Conservation (phyloP, 2,329 filamentous ascomycete genomes). For the Chrysosporium queenslandicum region DNA sequence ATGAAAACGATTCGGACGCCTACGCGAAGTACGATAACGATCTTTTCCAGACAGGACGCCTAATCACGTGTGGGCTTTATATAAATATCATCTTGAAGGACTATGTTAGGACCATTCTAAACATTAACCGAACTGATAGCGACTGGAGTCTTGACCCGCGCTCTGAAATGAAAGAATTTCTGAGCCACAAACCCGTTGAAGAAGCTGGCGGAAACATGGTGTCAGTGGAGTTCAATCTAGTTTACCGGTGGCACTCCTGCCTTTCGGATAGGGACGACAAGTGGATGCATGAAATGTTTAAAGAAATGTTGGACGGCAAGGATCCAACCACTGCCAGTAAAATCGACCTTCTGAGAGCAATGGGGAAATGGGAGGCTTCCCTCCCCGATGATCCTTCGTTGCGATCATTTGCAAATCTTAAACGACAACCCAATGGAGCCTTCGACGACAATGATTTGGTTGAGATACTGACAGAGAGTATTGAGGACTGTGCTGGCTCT, state of each 20-base stretch:
- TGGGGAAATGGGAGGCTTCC: constrained; percentile 47
- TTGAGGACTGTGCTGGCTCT: constrained; percentile 59
- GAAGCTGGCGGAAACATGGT: constrained; percentile 43
- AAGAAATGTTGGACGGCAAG: constrained; percentile 19
- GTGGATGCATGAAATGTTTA: constrained; percentile 59
- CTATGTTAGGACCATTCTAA: constrained; percentile 26
- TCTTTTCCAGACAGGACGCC: constrained; percentile 28
- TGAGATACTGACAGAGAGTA: constrained; percentile 49
- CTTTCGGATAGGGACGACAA: constrained; percentile 58
- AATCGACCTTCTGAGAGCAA: constrained; percentile 33
- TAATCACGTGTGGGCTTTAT: constrained; percentile 28
- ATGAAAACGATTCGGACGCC: constrained; percentile 30
- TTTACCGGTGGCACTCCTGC: constrained; percentile 53
- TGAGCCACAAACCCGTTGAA: constrained; percentile 24
- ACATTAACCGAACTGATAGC: constrained; percentile 33
- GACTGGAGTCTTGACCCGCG: constrained; percentile 39
- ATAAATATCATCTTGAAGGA: constrained; percentile 30
- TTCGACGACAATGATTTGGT: constrained; percentile 62
- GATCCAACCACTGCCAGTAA: constrained; percentile 23
- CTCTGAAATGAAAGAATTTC: constrained; percentile 24
- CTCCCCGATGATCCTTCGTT: constrained; percentile 52
- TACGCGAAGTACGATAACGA: constrained; percentile 30
- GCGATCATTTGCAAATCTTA: constrained; percentile 52
- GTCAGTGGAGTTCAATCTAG: constrained; percentile 44
- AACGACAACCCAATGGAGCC: constrained; percentile 50